These are phyloP conservation scores for Tricholoma sp. DNA, from an alignment of 768 basidiomycete genomes.

Conservation along the genomic window DNA sequence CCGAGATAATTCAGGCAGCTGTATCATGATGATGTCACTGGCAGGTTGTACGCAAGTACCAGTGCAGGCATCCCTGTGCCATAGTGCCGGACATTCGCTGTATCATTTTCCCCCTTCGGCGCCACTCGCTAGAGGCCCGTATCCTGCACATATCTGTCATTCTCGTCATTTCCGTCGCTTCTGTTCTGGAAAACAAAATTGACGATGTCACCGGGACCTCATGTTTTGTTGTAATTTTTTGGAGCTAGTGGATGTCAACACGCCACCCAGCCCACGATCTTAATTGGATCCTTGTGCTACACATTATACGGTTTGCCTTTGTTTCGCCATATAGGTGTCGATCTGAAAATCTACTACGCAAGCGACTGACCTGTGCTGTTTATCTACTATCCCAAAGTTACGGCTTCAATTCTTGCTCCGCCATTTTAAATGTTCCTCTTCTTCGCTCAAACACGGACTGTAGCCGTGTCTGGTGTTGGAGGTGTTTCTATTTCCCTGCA, in stretches of 20 bases:
- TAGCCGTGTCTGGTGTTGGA: background rate
- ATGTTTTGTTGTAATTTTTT: background rate
- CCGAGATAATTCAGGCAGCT: background rate
- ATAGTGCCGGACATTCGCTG: too few relatives aligned
- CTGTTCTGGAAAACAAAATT: background rate
- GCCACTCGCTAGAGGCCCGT: background rate
- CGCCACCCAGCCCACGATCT: background rate
- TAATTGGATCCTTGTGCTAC: background rate
- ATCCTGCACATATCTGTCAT: too few relatives aligned
- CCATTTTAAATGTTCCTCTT: background rate
- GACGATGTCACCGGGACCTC: background rate
- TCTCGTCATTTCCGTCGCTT: background rate
- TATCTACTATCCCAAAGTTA: background rate
- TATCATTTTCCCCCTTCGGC: too few relatives aligned
- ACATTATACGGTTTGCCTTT: background rate
- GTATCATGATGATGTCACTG: too few relatives aligned
- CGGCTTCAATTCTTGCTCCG: background rate
- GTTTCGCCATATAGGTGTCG: background rate
- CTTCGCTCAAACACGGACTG: background rate
- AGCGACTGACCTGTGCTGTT: background rate
- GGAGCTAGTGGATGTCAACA: background rate
- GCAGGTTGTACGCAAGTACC: too few relatives aligned
- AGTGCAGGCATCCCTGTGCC: background rate
- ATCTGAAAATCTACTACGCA: background rate
- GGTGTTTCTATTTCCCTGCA: background rate